These are phyloP conservation scores for Metschnikowia aberdeeniae DNA, from an alignment of 805 yeast species.

Conservation along the genomic window DNA sequence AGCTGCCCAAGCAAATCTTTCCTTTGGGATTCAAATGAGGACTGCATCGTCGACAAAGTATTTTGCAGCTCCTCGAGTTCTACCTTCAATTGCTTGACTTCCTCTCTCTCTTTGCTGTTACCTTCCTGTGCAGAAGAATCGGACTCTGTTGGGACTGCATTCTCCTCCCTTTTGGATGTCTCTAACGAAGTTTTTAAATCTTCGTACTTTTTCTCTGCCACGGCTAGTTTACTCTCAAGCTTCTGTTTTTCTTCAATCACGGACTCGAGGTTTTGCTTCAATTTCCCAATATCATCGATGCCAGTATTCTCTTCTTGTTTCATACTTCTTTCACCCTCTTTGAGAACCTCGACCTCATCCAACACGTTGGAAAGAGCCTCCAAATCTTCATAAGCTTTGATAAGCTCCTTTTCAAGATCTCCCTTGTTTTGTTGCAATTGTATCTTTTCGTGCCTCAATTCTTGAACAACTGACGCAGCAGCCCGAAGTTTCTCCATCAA, in stretches of 20 bases:
- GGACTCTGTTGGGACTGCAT: neutral
- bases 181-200: conserved; percentile 1
- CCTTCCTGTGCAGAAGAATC: neutral
- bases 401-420: conserved; percentile 10
- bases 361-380: conserved; percentile 8
- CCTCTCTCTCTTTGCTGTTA: neutral
- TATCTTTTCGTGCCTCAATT: conserved; percentile 22
- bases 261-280: neutral
- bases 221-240: neutral
- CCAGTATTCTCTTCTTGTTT: too few species aligned
- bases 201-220: conserved; percentile 2
- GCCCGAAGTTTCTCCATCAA: conserved; percentile 41
- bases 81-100: neutral
- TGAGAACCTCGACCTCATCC: conserved; percentile 9
- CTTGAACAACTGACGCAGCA: conserved; percentile 33
- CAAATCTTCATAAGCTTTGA: conserved; percentile 13
- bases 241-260: conserved; percentile 15
- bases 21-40: neutral
- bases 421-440: conserved; percentile 5
- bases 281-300: neutral
- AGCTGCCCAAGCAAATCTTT: conserved; percentile 1
- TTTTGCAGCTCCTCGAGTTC: conserved; percentile 4
- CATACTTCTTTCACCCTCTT: neutral
- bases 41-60: neutral
- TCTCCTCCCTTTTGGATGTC: neutral